Evolutionary conservation across 2,329 filamentous ascomycete species (phyloP).

Genomic region (Neurospora crassa): DNA sequence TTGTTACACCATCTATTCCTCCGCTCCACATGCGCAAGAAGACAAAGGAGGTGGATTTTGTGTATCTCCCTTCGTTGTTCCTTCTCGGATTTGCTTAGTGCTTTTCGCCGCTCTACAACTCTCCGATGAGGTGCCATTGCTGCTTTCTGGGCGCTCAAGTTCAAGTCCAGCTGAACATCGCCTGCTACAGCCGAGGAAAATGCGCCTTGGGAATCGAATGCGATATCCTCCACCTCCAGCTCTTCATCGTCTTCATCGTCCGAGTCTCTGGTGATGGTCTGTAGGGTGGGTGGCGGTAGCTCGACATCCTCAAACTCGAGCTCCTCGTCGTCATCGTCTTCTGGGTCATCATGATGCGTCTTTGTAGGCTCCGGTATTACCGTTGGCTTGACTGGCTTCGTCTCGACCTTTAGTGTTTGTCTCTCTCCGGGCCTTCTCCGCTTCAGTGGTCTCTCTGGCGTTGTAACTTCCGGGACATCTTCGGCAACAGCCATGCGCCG

Average conservation of each 20-base stretch:
- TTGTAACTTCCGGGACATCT: neutral
- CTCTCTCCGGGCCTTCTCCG: constrained; percentile 30
- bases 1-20: constrained; percentile 91
- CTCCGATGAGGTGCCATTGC: constrained; percentile 22
- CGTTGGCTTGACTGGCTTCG: neutral
- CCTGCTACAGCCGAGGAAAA: constrained; percentile 12
- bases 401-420: neutral
- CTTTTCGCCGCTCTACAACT: constrained; percentile 36
- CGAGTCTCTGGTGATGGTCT: constrained; percentile 41
- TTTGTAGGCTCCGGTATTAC: neutral
- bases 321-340: constrained; percentile 26
- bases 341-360: neutral
- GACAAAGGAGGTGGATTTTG: constrained; percentile 74
- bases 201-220: constrained; percentile 24
- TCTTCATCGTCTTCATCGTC: constrained; percentile 34
- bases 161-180: constrained; percentile 35
- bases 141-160: constrained; percentile 38
- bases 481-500: neutral
- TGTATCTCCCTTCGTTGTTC: constrained; percentile 63
- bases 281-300: constrained; percentile 37
- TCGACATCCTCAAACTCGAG: constrained; percentile 42
- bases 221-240: constrained; percentile 39
- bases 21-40: constrained; percentile 66
- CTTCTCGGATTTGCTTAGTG: constrained; percentile 44
- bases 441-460: constrained; percentile 31